phyloP scores from a whole-genome alignment of 225 moss, liverwort and hornwort genomes.

The Pseudisothecium myosuroides region DNA sequence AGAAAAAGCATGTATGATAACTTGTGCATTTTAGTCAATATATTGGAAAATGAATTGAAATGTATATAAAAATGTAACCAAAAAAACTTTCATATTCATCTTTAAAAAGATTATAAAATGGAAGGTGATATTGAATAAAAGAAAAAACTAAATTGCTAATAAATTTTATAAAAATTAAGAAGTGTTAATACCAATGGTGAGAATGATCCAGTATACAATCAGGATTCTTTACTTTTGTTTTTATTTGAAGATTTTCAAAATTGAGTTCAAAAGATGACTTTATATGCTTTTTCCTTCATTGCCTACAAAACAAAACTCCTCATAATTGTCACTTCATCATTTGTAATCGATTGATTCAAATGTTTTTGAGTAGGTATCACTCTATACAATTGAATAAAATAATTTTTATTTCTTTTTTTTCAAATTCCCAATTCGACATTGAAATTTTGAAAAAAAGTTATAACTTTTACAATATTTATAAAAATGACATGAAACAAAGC shows the following conservation, averaged over 20 bases:
- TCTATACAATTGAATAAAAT: background rate
- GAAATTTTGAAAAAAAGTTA: background rate
- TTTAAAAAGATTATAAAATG: too few species aligned
- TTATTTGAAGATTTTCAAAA: too few species aligned
- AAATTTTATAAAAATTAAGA: background rate
- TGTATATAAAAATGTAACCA: too few species aligned
- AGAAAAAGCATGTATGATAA: too few species aligned
- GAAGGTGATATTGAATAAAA: too few species aligned
- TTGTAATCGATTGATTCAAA: background rate
- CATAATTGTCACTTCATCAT: background rate
- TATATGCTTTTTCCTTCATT: background rate
- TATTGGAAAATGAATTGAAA: too few species aligned
- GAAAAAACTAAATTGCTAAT: background rate
- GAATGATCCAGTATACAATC: too few species aligned
- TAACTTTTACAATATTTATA: background rate
- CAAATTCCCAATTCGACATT: fast-evolving
- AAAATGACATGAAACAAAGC: background rate
- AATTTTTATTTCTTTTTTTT: too few species aligned
- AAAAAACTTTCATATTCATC: too few species aligned
- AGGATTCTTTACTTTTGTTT: too few species aligned
- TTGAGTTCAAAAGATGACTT: background rate
- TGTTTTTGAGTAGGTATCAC: background rate
- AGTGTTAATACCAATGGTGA: background rate
- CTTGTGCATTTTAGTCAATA: too few species aligned
- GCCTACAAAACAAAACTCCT: too few species aligned